Conservation (phyloP, 306 rosid genomes). For the Lagenaria siceraria region DNA sequence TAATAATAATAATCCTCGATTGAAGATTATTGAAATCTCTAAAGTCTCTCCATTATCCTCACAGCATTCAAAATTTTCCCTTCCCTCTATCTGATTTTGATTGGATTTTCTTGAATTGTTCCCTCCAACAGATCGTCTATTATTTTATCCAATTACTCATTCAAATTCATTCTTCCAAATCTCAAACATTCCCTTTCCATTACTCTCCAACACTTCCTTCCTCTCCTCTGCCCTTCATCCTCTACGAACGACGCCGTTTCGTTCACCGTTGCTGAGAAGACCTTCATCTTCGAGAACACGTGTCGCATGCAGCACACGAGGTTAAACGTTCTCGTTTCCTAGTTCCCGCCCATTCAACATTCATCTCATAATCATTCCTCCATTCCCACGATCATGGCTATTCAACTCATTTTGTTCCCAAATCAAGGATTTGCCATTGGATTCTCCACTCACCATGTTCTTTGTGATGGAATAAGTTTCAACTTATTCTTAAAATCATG, state of each 20-base stretch:
- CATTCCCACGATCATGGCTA: slow-evolving; percentile 9
- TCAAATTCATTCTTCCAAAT: neutral
- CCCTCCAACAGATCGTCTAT: too few relatives aligned
- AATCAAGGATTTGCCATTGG: slow-evolving; percentile 32
- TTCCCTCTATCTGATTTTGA: too few relatives aligned
- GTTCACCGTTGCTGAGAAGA: slow-evolving; percentile 19
- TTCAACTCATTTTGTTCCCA: slow-evolving; percentile 38
- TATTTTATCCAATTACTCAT: too few relatives aligned
- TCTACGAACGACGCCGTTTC: slow-evolving; percentile 29
- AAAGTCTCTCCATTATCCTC: too few relatives aligned
- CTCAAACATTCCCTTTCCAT: slow-evolving; percentile 43
- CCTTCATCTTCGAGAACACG: slow-evolving; percentile 9
- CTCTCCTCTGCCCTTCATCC: slow-evolving; percentile 29
- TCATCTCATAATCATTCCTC: neutral
- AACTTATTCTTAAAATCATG: slow-evolving; percentile 37
- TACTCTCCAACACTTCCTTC: slow-evolving; percentile 4
- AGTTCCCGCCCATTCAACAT: slow-evolving; percentile 4
- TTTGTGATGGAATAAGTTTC: slow-evolving; percentile 31
- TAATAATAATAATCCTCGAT: too few relatives aligned
- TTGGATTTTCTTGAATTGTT: too few relatives aligned
- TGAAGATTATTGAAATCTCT: too few relatives aligned
- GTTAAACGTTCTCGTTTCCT: slow-evolving; percentile 15
- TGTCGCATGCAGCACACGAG: neutral
- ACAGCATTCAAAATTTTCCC: too few relatives aligned
- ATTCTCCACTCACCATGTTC: slow-evolving; percentile 23